phyloP scores from a whole-genome alignment of 495 filamentous ascomycete species.

The Penicillium bialowiezense region DNA sequence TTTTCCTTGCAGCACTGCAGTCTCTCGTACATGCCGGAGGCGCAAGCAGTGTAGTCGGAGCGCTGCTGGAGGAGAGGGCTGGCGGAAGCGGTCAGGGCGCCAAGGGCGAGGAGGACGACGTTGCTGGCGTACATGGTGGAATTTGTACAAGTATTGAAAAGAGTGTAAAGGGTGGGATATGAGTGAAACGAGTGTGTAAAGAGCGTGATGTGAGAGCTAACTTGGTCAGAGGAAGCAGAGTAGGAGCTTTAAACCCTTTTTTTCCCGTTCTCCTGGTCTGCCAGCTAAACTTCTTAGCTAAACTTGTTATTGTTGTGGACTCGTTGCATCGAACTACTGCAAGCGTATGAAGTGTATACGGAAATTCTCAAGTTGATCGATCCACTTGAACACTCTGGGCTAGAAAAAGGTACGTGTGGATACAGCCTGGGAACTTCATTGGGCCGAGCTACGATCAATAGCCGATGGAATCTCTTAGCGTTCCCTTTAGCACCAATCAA shows the following conservation, averaged over 20 bases:
- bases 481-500: not conserved
- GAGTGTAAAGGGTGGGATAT: not conserved
- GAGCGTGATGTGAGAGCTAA: not conserved
- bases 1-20: not conserved
- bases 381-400: not conserved
- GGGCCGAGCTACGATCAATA: too few relatives aligned
- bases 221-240: not conserved
- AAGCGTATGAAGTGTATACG: not conserved
- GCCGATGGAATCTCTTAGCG: too few relatives aligned
- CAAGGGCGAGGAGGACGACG: conserved; percentile 1
- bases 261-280: not conserved
- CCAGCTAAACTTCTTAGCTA: not conserved
- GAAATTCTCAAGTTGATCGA: not conserved
- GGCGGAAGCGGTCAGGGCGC: not conserved
- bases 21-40: not conserved
- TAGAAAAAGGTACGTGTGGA: too few relatives aligned
- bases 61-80: not conserved
- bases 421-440: too few relatives aligned
- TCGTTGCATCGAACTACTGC: conserved; percentile 1
- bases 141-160: not conserved
- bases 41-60: not conserved
- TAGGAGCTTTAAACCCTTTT: not conserved
- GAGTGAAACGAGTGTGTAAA: not conserved
- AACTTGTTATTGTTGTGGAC: not conserved
- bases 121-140: not conserved